Evolutionary conservation across 2,329 filamentous ascomycete species (phyloP), one percentile per base, ranked within the genome.

Genomic region (Cephalotrichum gorgonifer): DNA sequence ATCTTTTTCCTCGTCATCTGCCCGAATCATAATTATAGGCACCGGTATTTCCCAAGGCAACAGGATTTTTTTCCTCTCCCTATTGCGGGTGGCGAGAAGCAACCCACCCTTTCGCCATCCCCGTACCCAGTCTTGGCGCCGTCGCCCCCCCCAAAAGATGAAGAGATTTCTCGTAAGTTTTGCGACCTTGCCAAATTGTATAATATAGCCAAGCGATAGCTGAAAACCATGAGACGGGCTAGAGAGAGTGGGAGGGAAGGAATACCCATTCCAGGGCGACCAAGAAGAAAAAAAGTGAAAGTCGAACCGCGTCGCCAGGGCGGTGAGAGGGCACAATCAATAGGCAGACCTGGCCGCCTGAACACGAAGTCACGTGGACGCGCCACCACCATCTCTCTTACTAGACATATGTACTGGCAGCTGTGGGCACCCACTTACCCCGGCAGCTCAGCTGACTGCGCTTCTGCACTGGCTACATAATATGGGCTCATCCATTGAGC

Each of bases 341-440:
- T n/a, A n/a, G n/a, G n/a, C n/a, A n/a, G 30, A 17, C 7, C 35
- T 39, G 35, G 22, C 35, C 22, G 41, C 25, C 41, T 14, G 41
- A 43, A 43, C 41, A 43, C 41, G 41, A 43, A 43, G 41, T 43
- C 41, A 43, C 41, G 41, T 43, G 41, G 35, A 20, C 35, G 35
- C 35, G 35, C 17, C 17, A 22, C 35, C 35, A 22, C n/a, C n/a
- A n/a, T n/a, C n/a, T n/a, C n/a, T n/a, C n/a, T n/a, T n/a, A n/a
- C n/a, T n/a, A n/a, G n/a, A n/a, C n/a, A n/a, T n/a, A n/a, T n/a
- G n/a, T n/a, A n/a, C n/a, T n/a, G n/a, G n/a, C n/a, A n/a, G n/a
- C n/a, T n/a, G n/a, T n/a, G n/a, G n/a, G n/a, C n/a, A n/a, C n/a
- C n/a, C n/a, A n/a, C n/a, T n/a, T n/a, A n/a, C n/a, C n/a, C n/a